Percentiles rank a stretch among this genome's conserved stretches.
Evolutionary conservation across 208 protist species (phyloP).

Genomic region (Phytomonas sp.): DNA sequence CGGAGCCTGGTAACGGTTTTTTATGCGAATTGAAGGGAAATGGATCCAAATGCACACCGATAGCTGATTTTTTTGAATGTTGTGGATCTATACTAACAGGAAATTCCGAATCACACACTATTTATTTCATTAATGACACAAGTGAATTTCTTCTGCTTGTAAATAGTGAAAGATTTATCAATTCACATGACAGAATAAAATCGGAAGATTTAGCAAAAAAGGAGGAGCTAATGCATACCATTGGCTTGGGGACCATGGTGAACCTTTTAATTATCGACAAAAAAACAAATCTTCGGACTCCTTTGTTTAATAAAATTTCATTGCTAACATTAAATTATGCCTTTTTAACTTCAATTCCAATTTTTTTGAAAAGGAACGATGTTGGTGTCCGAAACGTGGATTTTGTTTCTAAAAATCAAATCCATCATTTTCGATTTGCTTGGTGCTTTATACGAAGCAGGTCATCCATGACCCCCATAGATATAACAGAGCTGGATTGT

Average conservation of each 20-base stretch:
- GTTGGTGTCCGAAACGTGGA: constrained; percentile 69
- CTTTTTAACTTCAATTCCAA: constrained; percentile 65
- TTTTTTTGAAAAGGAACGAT: constrained; percentile 77
- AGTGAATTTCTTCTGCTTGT: constrained; percentile 1
- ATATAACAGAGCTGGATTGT: constrained; percentile 65
- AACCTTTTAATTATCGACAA: constrained; percentile 50
- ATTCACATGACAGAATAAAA: constrained; percentile 26
- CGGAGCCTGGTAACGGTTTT: constrained; percentile 29
- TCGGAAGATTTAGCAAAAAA: not conserved
- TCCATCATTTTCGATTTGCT: constrained; percentile 77
- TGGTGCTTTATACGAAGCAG: constrained; percentile 79
- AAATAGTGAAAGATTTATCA: constrained; percentile 17
- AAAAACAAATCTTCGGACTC: constrained; percentile 28
- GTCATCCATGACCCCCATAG: constrained; percentile 71
- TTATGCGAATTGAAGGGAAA: constrained; percentile 38
- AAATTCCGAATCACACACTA: not conserved
- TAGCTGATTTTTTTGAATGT: constrained; percentile 65
- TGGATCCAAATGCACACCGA: constrained; percentile 27
- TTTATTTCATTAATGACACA: not conserved
- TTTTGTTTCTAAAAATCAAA: constrained; percentile 76
- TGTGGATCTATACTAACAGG: not conserved
- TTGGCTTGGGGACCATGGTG: constrained; percentile 27
- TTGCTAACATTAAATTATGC: constrained; percentile 69
- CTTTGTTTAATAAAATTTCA: constrained; percentile 50
- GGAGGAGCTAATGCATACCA: not conserved